phyloP scores from a whole-genome alignment of 164 flowering plant species.

The Litsea cubeba region DNA sequence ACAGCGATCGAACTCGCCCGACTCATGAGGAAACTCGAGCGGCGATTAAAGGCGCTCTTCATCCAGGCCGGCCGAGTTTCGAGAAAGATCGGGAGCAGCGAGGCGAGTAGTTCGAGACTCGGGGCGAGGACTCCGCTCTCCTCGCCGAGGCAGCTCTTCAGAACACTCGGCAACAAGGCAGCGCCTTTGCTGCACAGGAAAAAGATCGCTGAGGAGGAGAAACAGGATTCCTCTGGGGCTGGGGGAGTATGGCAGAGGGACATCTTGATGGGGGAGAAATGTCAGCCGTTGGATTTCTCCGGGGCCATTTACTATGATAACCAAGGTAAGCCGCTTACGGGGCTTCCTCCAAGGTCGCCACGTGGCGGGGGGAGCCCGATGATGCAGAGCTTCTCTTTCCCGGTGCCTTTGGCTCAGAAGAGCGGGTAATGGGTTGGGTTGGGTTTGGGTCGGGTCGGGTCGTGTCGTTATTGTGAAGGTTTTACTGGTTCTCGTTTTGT shows the following conservation, averaged over 20 bases:
- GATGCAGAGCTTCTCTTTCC: conserved; percentile 13
- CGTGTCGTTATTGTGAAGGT: background rate
- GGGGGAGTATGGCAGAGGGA: conserved; percentile 58
- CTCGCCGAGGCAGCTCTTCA: conserved; percentile 38
- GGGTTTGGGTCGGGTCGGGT: too few species aligned
- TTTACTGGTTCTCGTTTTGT: too few species aligned
- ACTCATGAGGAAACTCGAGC: conserved; percentile 23
- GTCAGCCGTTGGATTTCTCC: conserved; percentile 72
- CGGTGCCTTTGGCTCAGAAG: conserved; percentile 1
- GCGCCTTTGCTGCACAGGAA: conserved; percentile 20
- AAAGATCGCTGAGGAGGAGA: conserved; percentile 3
- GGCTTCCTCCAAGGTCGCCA: conserved; percentile 52
- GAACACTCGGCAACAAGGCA: conserved; percentile 44
- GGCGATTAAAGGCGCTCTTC: conserved; percentile 21
- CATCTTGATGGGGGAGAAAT: conserved; percentile 73
- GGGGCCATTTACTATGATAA: conserved; percentile 63
- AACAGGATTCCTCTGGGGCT: conserved; percentile 16
- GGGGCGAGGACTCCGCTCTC: conserved; percentile 19
- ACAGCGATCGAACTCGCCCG: conserved; percentile 21
- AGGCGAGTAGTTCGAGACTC: background rate
- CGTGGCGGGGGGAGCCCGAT: conserved; percentile 14
- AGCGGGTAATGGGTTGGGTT: background rate
- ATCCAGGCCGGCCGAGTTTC: conserved; percentile 26
- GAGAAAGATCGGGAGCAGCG: conserved; percentile 11
- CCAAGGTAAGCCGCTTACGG: conserved; percentile 40